Evolutionary conservation across 2,329 filamentous ascomycete genomes (phyloP), one percentile per base, ranked within the genome.

Genomic region (Colletotrichum noveboracense): DNA sequence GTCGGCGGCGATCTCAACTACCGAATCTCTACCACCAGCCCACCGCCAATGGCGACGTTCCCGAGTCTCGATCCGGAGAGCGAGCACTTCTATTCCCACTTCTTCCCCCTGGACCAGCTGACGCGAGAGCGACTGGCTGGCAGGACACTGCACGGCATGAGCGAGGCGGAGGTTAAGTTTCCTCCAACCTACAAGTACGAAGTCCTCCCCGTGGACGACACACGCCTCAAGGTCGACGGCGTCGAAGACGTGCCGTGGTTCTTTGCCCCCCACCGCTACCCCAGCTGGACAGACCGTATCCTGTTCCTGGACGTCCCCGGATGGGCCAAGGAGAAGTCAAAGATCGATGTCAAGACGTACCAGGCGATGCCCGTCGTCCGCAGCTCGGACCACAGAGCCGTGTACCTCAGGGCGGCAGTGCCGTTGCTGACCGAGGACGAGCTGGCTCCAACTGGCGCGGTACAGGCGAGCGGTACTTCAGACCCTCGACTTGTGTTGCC

Each of bases 1-100:
- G 88, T 98, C 62, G 94, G 93, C 1, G 97, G 97, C 28, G 97
- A 99, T 83, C 90, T 99, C 76, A 99, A 99, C 87, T 99, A 99
- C 85, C 94, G 97, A 79, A 97, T 96, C 21, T 92, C 93, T 9
- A 90, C 92, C 77, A 89, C 88, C 1, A 87, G 89, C 1, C 96
- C 96, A 1, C 86, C 88, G 0, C 86, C 90, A 1, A 85, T 88
- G 4, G 92, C 94, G 66, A 87, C 80, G 66, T 95, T 90, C 91
- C 97, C 79, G 84, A 93, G 83, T 87, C 89, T 81, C 80, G 89
- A 85, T 82, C 89, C 80, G 74, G 88, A 90, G 26, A 91, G 91
- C 8, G 83, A 86, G 30, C 84, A 90, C 58, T 91, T 96, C 84
- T 96, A 91, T 81, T 88, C 89, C 1, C 87, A 89, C 24, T 93